Conservation (phyloP, 495 filamentous ascomycete species). For the Penicillium diatomitis region DNA sequence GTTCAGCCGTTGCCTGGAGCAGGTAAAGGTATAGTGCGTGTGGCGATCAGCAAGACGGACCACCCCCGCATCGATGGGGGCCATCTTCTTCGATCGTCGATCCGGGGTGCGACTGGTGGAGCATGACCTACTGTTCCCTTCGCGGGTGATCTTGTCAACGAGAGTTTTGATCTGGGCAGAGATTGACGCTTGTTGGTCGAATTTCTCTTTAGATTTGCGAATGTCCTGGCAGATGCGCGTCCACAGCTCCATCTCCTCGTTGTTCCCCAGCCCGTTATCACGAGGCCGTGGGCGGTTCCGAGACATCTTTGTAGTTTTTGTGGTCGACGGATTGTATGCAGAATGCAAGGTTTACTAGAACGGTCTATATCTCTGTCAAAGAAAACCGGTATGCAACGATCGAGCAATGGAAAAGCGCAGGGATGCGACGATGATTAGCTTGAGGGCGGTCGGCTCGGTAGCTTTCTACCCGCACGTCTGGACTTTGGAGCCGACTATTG, state of each 20-base stretch:
- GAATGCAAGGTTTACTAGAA: too few species aligned
- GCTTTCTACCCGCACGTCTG: conserved; percentile 7
- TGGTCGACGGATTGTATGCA: too few species aligned
- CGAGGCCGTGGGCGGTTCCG: conserved; percentile 38
- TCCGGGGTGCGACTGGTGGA: too few species aligned
- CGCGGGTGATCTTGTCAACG: conserved; percentile 39
- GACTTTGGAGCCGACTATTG: background rate
- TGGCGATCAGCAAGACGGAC: too few species aligned
- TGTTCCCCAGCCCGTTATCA: conserved; percentile 41
- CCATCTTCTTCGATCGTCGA: too few species aligned
- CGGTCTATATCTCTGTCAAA: too few species aligned
- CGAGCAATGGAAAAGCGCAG: conserved; percentile 1
- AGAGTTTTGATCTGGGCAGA: conserved; percentile 45
- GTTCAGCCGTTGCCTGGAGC: conserved; percentile 8
- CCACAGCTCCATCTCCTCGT: conserved; percentile 59
- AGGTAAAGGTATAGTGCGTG: too few species aligned
- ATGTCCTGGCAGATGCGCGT: conserved; percentile 51
- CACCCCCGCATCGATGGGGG: background rate
- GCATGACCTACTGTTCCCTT: conserved; percentile 33
- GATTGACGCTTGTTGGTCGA: conserved; percentile 43
- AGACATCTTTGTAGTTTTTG: conserved; percentile 22
- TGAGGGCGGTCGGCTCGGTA: conserved; percentile 5
- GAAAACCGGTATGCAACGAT: background rate
- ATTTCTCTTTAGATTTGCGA: conserved; percentile 51
- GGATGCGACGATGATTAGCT: conserved; percentile 5